Evolutionary conservation across 257 asterid species (phyloP), one percentile per base, ranked within the genome.

Genomic region (Fraxinus cuspidata): DNA sequence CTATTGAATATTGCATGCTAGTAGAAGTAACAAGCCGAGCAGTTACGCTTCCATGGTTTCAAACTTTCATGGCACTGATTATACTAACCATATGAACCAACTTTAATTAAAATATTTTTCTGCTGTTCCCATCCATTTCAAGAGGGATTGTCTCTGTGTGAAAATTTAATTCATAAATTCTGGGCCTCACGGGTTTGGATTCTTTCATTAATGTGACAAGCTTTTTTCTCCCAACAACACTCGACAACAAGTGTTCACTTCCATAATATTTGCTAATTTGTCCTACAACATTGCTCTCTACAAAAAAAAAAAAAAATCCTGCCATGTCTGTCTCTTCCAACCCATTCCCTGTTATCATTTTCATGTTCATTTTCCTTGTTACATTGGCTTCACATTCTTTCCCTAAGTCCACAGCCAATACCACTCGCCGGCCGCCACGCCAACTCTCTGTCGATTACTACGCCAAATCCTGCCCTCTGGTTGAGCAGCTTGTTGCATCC

Each of bases 391-490:
- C 75, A 9, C 75, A 21, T 29, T 70, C 89, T 40, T 70, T 66
- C 32, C 70, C 83, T 74, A 82, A 81, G 35, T 77, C 81, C 10
- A 70, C 73, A 0, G 2, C 77, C 37, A 79, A 29, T n/a, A 49
- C 83, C 51, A 23, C 25, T 40, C 65, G 78, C 1, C 68, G 47
- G 35, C 85, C 81, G 2, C 84, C 79, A 7, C 87, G 86, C 44
- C 92, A 84, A 72, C 88, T 95, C 63, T 86, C 96, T 0, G 84
- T 83, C 19, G 78, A 87, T 70, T 93, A 80, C 74, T 95, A 95
- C 64, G 89, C 92, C 11, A 88, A 90, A 42, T 71, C 96, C 2
- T 95, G 99, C 88, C 98, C 99, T 18, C 93, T 91, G 42, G 84
- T 93, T 49, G 99, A 95, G 1, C 86, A 84, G 81, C 88, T 93